Evolutionary conservation across 176 grass and related monocot species (phyloP), one percentile per base, ranked within the genome.

Genomic region (Raddia guianensis): DNA sequence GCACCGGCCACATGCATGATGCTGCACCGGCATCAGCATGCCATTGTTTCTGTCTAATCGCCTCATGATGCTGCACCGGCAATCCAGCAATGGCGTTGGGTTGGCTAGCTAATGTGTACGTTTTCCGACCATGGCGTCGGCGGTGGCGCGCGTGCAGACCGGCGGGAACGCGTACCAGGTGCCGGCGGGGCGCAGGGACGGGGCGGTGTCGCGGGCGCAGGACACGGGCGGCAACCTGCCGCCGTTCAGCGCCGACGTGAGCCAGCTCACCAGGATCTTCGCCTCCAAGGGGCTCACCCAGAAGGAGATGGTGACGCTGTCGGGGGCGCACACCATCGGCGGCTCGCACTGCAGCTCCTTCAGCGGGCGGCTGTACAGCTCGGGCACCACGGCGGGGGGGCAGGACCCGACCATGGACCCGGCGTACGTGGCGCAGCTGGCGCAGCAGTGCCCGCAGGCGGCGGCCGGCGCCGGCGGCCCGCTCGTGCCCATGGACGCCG

Each of bases 291-390:
- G 90, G 1, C 83, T 98, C 50, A 88, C 58, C 66, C 90, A 91
- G 74, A 83, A 75, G 63, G 90, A 95, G 16, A 82, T 95, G 88
- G 86, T 98, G 16, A 77, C 87, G n/a, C 88, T 98, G n/a, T 98
- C 96, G 3, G 97, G 97, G 6, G 92, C 90, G 63, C 96, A 98
- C 86, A 93, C 96, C 27, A 90, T 98, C 47, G 96, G 96, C 40
- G 34, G 70, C 4, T 89, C 92, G n/a, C 90, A 95, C 68, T 98
- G 92, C 68, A 85, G 86, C 80, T 93, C 96, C 32, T 98, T 98
- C 86, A 89, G 81, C 78, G 72, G 74, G 61, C 80, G 97, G 16
- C 59, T 99, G 18, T 89, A 87, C 58, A 0, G 15, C 7, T 54
- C 86, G 32, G 21, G 51, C 12, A 11, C 86, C n/a, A 93, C 70